Conservation (phyloP, 2,329 filamentous ascomycete genomes). For the Pyricularia sp. region DNA sequence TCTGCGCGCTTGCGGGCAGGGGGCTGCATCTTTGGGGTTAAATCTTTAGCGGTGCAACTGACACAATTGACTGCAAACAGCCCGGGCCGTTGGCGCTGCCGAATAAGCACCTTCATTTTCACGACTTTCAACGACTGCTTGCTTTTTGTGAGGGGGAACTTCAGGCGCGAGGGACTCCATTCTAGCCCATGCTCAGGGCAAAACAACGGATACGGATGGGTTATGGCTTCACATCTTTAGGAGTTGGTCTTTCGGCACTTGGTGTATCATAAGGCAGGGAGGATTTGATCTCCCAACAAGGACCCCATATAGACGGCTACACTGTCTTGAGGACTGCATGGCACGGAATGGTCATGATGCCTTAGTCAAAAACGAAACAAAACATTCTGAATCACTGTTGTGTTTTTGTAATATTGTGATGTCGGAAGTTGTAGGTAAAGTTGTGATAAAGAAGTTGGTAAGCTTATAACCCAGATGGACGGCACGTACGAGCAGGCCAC, state of each 20-base stretch:
- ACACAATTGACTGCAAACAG: slow-evolving; percentile 20
- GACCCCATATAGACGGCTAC: background rate
- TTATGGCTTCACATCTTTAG: slow-evolving; percentile 16
- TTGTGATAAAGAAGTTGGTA: no score
- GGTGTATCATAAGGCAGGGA: slow-evolving; percentile 22
- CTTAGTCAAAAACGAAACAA: background rate
- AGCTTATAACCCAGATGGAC: no score
- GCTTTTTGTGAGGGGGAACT: slow-evolving; percentile 15
- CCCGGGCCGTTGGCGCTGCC: slow-evolving; percentile 46
- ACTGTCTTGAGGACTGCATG: background rate
- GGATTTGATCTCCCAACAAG: background rate
- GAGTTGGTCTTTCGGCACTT: slow-evolving; percentile 15
- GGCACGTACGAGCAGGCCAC: no score
- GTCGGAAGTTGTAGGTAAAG: background rate
- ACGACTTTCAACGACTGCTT: slow-evolving; percentile 6
- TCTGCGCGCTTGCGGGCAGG: slow-evolving; percentile 10
- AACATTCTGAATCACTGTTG: background rate
- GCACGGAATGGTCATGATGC: background rate
- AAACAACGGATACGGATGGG: slow-evolving; percentile 4
- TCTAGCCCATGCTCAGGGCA: background rate
- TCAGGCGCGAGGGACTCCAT: slow-evolving; percentile 14
- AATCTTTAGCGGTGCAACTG: background rate
- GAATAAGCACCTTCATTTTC: slow-evolving; percentile 20
- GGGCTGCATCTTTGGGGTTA: no score
- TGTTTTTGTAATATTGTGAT: background rate